Base-by-base conservation (phyloP, 1,284 basidiomycete genomes). In the Clitocybe nebularis region DNA sequence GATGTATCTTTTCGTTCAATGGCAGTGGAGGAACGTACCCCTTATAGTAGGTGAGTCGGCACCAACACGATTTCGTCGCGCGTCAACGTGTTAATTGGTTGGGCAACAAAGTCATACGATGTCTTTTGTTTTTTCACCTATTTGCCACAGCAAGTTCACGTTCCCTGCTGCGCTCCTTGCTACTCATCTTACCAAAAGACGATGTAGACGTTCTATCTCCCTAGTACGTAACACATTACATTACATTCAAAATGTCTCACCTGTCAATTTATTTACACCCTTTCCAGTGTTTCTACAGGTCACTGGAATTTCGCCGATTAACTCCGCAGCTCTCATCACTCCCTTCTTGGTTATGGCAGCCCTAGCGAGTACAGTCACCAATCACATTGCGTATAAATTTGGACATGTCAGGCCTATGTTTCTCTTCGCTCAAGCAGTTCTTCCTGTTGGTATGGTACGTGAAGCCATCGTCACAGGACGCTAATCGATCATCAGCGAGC, bases 1-100 rank as follows among this genome's bases (percentile, higher is more conserved):
- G 3, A 43, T 58, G 32, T 36, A 48, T 6, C 44, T 62, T 35
- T 64, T 63, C 32, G 48, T 49, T 13, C 42, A 48, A 35, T 61
- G 62, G 62, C 53, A 55, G 38, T 62, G 57, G 56, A 53, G 63
- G 22, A 65, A 65, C 38, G 59, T 64, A 5, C 57, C 62, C 4
- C 51, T 64, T 19, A 60, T 61, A 44, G 54, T 61, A 10, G 43
- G 58, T 60, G 37, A 33, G 52, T 52, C 14, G 10, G 8, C 20
- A 16, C 7, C 38, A 5, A 34, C 22, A 9, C 20, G 20, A 20
- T 33, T 37, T 23, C 9, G 7, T 30, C 13, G 39, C 28, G 44
- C n/a, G 25, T 32, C 29, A 32, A 21, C 23, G 7, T 35, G 33
- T 41, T 33, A 5, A 33, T 36, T 9, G n/a, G 11, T 3, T 23